A percentile compares a stretch with the other conserved stretches of the same genome.
phyloP scores from a whole-genome alignment of 257 asterid species.

The Gardenia jasminoides region DNA sequence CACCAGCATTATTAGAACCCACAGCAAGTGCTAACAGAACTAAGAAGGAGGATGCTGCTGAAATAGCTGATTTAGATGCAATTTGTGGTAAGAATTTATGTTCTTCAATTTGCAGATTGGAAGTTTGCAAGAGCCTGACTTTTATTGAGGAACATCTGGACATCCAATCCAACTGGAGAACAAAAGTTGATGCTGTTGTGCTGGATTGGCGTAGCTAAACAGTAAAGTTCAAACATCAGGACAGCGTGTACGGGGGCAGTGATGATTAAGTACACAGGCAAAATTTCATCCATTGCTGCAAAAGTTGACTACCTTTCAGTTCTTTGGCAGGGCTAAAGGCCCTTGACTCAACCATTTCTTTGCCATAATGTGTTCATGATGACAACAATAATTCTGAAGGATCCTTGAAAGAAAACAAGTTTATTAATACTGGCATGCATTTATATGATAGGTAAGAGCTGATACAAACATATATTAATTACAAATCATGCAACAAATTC shows the following conservation, averaged over 20 bases:
- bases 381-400: too few relatives aligned
- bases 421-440: too few relatives aligned
- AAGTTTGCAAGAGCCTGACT: not conserved
- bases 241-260: constrained; percentile 6
- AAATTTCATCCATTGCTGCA: not conserved
- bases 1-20: constrained; percentile 32
- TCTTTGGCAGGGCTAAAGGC: not conserved
- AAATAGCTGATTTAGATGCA: not conserved
- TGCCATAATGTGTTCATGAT: too few relatives aligned
- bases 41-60: not conserved
- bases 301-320: not conserved
- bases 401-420: too few relatives aligned
- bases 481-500: too few relatives aligned
- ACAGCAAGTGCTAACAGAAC: not conserved
- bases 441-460: too few relatives aligned
- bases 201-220: not conserved
- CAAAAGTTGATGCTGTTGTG: not conserved
- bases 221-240: not conserved
- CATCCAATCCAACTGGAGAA: not conserved
- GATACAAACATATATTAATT: too few relatives aligned
- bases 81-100: constrained; percentile 5
- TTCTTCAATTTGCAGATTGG: not conserved
- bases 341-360: too few relatives aligned
- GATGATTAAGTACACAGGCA: not conserved
- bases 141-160: not conserved